Conservation (phyloP, 805 yeast genomes). For the Komagataella pastoris region DNA sequence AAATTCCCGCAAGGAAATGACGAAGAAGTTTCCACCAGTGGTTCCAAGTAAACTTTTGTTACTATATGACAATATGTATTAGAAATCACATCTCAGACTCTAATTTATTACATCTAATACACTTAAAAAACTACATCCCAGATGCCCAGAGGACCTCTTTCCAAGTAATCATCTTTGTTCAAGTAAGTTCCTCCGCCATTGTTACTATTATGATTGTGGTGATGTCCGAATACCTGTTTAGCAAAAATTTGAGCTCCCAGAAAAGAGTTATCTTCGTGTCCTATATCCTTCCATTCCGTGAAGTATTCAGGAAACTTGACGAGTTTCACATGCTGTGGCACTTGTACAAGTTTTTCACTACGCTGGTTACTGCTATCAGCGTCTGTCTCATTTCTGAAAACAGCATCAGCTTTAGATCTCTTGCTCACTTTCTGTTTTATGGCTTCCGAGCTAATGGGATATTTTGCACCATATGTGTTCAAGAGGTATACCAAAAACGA, state of each 20-base stretch:
- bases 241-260: conserved; percentile 83
- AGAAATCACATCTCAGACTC: background rate
- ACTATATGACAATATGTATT: background rate
- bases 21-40: background rate
- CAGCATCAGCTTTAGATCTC: conserved; percentile 7
- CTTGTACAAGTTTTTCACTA: conserved; percentile 35
- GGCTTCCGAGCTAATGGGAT: conserved; percentile 23
- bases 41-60: background rate
- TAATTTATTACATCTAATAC: background rate
- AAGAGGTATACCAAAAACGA: conserved; percentile 47
- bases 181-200: conserved; percentile 53
- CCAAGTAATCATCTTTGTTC: conserved; percentile 57
- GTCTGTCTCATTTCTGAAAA: conserved; percentile 15
- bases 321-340: conserved; percentile 60
- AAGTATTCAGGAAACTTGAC: conserved; percentile 82
- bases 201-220: conserved; percentile 11
- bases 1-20: background rate
- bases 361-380: conserved; percentile 3
- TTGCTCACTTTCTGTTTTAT: conserved; percentile 4
- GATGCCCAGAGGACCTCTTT: conserved; percentile 68
- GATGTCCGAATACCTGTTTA: conserved; percentile 62
- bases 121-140: conserved; percentile 38
- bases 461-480: conserved; percentile 13
- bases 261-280: conserved; percentile 66
- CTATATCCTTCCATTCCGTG: conserved; percentile 76